Conservation (phyloP, 495 filamentous ascomycete genomes). For the Lasiosphaeris hirsuta region DNA sequence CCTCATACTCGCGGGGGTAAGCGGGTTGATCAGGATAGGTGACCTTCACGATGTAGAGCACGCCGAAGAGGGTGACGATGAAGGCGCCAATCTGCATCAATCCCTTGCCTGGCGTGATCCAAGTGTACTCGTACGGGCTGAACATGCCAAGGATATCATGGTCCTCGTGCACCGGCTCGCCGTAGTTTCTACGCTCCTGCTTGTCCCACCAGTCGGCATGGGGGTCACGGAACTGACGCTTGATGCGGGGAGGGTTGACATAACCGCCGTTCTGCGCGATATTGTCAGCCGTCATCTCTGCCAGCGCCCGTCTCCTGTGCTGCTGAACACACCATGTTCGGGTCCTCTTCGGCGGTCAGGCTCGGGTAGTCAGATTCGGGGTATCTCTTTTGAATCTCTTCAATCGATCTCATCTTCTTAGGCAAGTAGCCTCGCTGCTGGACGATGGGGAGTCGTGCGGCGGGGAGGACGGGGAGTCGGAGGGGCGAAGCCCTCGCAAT, state of each 20-base stretch:
- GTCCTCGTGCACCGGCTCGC: slow-evolving; percentile 95
- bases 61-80: slow-evolving; percentile 61
- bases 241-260: slow-evolving; percentile 77
- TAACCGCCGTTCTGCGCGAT: slow-evolving; percentile 80
- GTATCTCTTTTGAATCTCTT: slow-evolving; percentile 49
- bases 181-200: slow-evolving; percentile 93
- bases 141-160: slow-evolving; percentile 93
- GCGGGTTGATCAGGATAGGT: slow-evolving; percentile 84
- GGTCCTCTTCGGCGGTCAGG: slow-evolving; percentile 67
- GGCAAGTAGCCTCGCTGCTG: slow-evolving; percentile 52
- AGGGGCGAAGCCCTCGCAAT: slow-evolving; percentile 52
- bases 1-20: slow-evolving; percentile 74
- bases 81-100: slow-evolving; percentile 72
- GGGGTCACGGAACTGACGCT: slow-evolving; percentile 87
- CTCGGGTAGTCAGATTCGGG: slow-evolving; percentile 46
- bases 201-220: slow-evolving; percentile 96
- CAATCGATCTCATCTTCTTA: slow-evolving; percentile 34
- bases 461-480: slow-evolving; percentile 46
- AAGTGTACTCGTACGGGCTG: slow-evolving; percentile 83
- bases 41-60: slow-evolving; percentile 66
- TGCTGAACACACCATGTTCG: slow-evolving; percentile 58
- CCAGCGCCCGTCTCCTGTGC: slow-evolving; percentile 16
- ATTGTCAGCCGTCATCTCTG: slow-evolving; percentile 19
- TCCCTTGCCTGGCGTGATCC: slow-evolving; percentile 69
- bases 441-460: slow-evolving; percentile 43